These are phyloP conservation scores for Pseudogymnoascus sp. DNA, from an alignment of 2,329 filamentous ascomycete genomes.

Conservation along the genomic window DNA sequence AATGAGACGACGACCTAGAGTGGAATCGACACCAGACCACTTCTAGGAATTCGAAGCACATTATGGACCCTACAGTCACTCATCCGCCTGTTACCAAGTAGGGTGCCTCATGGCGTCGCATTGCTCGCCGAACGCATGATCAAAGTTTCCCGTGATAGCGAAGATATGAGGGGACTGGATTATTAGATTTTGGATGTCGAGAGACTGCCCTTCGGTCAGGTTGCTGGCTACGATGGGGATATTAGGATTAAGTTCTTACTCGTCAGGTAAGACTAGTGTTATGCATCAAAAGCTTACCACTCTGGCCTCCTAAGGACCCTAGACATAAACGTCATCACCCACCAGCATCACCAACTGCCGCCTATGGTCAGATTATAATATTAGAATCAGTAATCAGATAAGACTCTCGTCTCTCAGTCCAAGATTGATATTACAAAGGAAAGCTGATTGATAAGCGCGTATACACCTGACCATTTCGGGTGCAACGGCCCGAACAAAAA, in stretches of 20 bases:
- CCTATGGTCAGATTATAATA: neutral
- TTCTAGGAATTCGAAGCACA: neutral
- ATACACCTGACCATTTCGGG: neutral
- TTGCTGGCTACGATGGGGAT: neutral
- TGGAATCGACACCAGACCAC: too few relatives aligned
- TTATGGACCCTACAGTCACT: too few relatives aligned
- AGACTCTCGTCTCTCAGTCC: too few relatives aligned
- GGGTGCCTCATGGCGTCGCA: too few relatives aligned
- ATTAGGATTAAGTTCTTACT: neutral
- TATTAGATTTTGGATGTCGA: neutral
- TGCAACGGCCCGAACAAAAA: neutral
- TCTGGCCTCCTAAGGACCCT: neutral
- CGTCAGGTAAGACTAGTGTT: neutral
- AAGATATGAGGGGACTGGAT: too few relatives aligned
- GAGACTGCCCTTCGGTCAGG: neutral
- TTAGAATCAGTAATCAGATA: too few relatives aligned
- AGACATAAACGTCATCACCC: neutral
- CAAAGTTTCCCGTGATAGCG: too few relatives aligned
- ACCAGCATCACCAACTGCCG: conserved; percentile 17
- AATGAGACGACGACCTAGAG: too few relatives aligned
- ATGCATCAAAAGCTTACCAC: neutral
- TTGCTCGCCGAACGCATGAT: too few relatives aligned
- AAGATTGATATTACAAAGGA: neutral
- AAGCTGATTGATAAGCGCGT: neutral
- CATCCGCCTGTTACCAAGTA: too few relatives aligned